Conservation (phyloP, 1,284 basidiomycete genomes). For the Fomitopsis palustris region DNA sequence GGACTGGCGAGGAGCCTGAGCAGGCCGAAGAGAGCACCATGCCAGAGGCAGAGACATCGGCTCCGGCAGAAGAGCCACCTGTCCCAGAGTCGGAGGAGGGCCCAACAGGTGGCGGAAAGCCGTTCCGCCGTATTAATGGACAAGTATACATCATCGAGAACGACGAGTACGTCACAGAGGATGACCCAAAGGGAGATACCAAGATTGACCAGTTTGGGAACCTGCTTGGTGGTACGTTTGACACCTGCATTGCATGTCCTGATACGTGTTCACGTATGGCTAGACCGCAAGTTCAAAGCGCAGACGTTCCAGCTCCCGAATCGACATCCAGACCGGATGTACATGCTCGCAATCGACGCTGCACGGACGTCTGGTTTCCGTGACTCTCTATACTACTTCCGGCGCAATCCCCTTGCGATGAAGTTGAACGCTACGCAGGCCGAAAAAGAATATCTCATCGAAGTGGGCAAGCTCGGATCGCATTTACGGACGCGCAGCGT, state of each 20-base stretch:
- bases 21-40: slow-evolving; percentile 31
- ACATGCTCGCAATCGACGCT: slow-evolving; percentile 97
- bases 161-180: slow-evolving; percentile 84
- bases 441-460: slow-evolving; percentile 92
- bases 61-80: slow-evolving; percentile 22
- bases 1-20: slow-evolving; percentile 39
- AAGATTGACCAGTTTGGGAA: slow-evolving; percentile 89
- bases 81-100: slow-evolving; percentile 30
- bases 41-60: slow-evolving; percentile 20
- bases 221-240: slow-evolving; percentile 73
- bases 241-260: background rate
- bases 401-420: slow-evolving; percentile 84
- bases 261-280: background rate
- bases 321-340: slow-evolving; percentile 80
- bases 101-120: slow-evolving; percentile 56
- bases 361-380: slow-evolving; percentile 94
- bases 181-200: slow-evolving; percentile 84
- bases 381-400: slow-evolving; percentile 96
- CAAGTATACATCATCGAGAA: slow-evolving; percentile 77
- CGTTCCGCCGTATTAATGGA: slow-evolving; percentile 73
- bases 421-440: slow-evolving; percentile 84
- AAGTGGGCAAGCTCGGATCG: slow-evolving; percentile 81
- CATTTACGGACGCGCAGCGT: slow-evolving; percentile 90
- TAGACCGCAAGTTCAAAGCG: slow-evolving; percentile 87
- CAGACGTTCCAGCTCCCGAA: slow-evolving; percentile 82